A percentile compares a stretch with the other conserved stretches of the same genome.
phyloP scores from a whole-genome alignment of 2,329 filamentous ascomycete species.

The Alternaria ethzedia region DNA sequence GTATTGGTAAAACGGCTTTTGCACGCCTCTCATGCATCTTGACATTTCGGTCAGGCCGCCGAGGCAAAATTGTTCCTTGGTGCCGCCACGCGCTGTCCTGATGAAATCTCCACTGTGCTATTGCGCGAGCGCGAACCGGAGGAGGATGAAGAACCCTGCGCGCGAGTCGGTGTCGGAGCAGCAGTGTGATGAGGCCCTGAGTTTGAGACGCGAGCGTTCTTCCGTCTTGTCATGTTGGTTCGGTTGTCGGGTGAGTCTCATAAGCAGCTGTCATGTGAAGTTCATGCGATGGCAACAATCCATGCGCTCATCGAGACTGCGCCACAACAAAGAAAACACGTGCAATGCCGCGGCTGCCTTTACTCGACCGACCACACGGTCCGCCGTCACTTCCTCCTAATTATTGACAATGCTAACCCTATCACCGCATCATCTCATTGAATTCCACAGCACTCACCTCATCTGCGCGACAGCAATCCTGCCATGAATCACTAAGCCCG shows the following conservation, averaged over 20 bases:
- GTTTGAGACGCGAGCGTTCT: not conserved
- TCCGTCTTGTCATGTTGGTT: not conserved
- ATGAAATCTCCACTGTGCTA: constrained; percentile 11
- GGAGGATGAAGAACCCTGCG: constrained; percentile 1
- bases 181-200: not conserved
- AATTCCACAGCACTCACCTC: not conserved
- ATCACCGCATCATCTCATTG: not conserved
- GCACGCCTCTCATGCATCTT: constrained; percentile 3
- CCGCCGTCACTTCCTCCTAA: not conserved
- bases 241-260: not conserved
- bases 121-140: constrained; percentile 7
- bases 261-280: not conserved
- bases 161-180: not conserved
- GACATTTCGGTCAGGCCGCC: constrained; percentile 6
- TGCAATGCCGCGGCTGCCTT: not conserved
- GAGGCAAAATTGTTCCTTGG: constrained; percentile 3
- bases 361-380: not conserved
- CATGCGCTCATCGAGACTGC: not conserved
- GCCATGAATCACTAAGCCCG: constrained; percentile 2
- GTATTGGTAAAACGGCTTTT: constrained; percentile 6
- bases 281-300: not conserved
- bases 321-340: not conserved
- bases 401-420: not conserved
- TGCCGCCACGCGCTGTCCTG: constrained; percentile 6
- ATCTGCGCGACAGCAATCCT: not conserved